Evolutionary conservation across 495 filamentous ascomycete species (phyloP).

Genomic region (Podospora fimiseda): DNA sequence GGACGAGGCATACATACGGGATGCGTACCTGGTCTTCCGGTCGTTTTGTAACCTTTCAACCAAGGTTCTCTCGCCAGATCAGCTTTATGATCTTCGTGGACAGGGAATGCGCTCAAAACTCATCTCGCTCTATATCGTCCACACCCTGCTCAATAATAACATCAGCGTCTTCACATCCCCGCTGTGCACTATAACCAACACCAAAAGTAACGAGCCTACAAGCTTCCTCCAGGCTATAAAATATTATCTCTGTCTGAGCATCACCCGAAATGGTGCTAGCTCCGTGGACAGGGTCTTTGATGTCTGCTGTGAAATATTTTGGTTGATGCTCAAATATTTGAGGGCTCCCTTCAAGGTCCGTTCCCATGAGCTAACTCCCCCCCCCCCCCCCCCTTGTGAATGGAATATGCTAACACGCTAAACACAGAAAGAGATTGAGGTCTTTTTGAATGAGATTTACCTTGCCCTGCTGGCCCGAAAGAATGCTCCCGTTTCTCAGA

Average conservation of each 20-base stretch:
- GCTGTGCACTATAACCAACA: slow-evolving; percentile 80
- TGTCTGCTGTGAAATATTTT: slow-evolving; percentile 95
- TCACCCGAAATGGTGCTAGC: slow-evolving; percentile 91
- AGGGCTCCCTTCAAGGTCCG: slow-evolving; percentile 84
- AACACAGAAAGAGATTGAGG: slow-evolving; percentile 85
- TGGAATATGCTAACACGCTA: slow-evolving; percentile 7
- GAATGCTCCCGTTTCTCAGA: slow-evolving; percentile 81
- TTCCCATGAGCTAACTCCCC: not conserved
- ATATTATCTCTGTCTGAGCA: slow-evolving; percentile 88
- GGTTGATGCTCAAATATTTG: slow-evolving; percentile 92
- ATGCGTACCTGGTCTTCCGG: slow-evolving; percentile 93
- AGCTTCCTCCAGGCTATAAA: slow-evolving; percentile 92
- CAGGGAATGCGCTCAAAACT: slow-evolving; percentile 97
- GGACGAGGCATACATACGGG: slow-evolving; percentile 92
- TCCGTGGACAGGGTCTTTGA: slow-evolving; percentile 88
- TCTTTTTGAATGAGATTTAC: slow-evolving; percentile 97
- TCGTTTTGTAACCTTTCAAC: slow-evolving; percentile 97
- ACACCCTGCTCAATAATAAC: slow-evolving; percentile 89
- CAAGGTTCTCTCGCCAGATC: slow-evolving; percentile 79
- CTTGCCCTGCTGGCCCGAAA: slow-evolving; percentile 84
- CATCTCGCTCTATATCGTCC: slow-evolving; percentile 87
- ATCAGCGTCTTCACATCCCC: slow-evolving; percentile 82
- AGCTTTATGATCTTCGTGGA: slow-evolving; percentile 84
- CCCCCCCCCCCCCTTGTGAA: too few species aligned
- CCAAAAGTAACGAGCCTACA: slow-evolving; percentile 74